Base-by-base conservation (phyloP, 805 yeast genomes). In the Wickerhamomyces pijperi region DNA sequence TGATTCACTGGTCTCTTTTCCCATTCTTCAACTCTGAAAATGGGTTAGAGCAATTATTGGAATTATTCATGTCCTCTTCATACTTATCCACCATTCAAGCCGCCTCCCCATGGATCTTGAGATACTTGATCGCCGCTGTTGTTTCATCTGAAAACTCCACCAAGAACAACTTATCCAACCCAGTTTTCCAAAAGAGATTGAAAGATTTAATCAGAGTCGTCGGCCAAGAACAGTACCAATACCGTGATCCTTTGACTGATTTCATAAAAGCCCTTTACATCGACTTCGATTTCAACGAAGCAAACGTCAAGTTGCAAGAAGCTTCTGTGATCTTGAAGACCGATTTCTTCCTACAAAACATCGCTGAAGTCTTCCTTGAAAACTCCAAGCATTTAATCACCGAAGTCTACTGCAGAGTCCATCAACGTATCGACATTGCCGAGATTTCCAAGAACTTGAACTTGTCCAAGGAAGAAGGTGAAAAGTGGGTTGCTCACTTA, bases 81-180 rank as follows among this genome's bases (percentile, higher is more conserved):
- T 76, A 76, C 55, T 58, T 78, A 43, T 72, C 78, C 42, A 71
- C 83, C 3, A 78, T 78, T 53, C 84, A 79, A 59, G 81, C 82
- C 25, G 66, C 81, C 8, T 70, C 78, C 52, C 86, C 85, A 17
- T 79, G 86, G 86, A 62, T 79, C 37, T 56, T 78, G 46, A 69
- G 85, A 51, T 79, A 79, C 53, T 56, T 79, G 40, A 70, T 75
- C 19, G 80, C 73, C 21, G 79, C 81, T n/a, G 78, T 76, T 38
- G 60, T 67, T 34, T 54, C 65, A 14, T 58, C 67, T 14, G 56
- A 61, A 35, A 35, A 54, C 28, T 53, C 45, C 46, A 45, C 45
- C 15, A 56, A 47, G 53, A 53, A 44, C 44, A 50, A 49, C 38
- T 40, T 50, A 38, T 42, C 54, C 23, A 53, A 50, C 43, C 54